Conservation (phyloP, 2,329 filamentous ascomycete genomes). For the Blumeria graminis region DNA sequence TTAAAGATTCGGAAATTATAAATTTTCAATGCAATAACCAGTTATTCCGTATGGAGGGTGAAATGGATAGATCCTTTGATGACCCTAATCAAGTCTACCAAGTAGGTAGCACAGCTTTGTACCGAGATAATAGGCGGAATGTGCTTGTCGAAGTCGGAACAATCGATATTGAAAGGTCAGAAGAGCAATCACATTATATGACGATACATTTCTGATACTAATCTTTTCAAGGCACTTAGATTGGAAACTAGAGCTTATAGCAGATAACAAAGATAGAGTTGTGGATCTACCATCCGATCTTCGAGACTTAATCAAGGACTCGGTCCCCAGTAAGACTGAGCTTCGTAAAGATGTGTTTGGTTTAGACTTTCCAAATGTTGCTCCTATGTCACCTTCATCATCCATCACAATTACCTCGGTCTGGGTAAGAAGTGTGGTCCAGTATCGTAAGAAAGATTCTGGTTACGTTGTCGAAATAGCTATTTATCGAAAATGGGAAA, state of each 20-base stretch:
- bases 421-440: conserved; percentile 9
- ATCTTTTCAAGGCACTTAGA: conserved; percentile 9
- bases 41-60: conserved; percentile 10
- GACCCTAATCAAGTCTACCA: conserved; percentile 8
- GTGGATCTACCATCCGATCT: conserved; percentile 5
- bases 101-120: conserved; percentile 8
- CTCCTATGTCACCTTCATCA: conserved; percentile 2
- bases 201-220: not conserved
- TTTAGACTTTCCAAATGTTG: conserved; percentile 9
- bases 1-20: conserved; percentile 10
- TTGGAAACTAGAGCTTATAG: conserved; percentile 13
- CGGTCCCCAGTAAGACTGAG: conserved; percentile 5
- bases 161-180: conserved; percentile 12
- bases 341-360: conserved; percentile 8
- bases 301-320: conserved; percentile 6
- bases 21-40: conserved; percentile 8
- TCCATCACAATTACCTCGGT: conserved; percentile 6
- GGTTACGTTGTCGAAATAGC: conserved; percentile 12
- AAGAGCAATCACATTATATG: not conserved
- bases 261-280: conserved; percentile 8
- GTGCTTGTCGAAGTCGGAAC: conserved; percentile 10
- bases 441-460: conserved; percentile 8
- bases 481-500: conserved; percentile 13
- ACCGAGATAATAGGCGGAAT: conserved; percentile 8
- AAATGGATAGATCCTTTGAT: conserved; percentile 8